A percentile compares a stretch with the other conserved stretches of the same genome.
Conservation (phyloP, 2,329 filamentous ascomycete species). For the Xylaria sp. region DNA sequence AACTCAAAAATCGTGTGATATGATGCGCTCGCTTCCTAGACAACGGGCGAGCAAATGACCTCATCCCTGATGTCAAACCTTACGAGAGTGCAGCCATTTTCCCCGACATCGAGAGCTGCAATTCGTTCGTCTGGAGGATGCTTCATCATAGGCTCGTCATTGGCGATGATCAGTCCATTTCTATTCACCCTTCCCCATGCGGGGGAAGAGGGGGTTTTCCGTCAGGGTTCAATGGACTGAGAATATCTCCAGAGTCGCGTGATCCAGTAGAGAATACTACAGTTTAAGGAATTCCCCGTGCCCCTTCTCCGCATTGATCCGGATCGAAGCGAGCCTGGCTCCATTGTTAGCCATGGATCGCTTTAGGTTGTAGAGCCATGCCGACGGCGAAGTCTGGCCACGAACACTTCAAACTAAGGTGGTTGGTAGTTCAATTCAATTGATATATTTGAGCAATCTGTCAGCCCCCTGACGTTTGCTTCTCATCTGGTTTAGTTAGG, state of each 20-base stretch:
- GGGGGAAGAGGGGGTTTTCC: constrained; percentile 31
- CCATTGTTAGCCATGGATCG: not conserved
- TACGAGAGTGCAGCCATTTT: constrained; percentile 10
- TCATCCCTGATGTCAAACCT: constrained; percentile 39
- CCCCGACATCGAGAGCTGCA: not conserved
- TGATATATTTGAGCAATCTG: too few species aligned
- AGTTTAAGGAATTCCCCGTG: not conserved
- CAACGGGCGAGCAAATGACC: constrained; percentile 30
- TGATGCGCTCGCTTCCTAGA: not conserved
- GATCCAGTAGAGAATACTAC: not conserved
- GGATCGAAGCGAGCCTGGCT: not conserved
- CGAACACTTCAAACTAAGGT: too few species aligned
- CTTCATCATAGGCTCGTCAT: constrained; percentile 41
- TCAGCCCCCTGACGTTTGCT: too few species aligned
- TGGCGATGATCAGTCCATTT: constrained; percentile 28
- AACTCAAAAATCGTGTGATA: not conserved
- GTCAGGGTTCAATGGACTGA: constrained; percentile 15
- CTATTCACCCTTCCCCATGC: constrained; percentile 17
- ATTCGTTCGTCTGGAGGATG: constrained; percentile 28
- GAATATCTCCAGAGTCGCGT: constrained; percentile 1
- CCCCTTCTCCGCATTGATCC: constrained; percentile 4
- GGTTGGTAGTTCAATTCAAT: too few species aligned
- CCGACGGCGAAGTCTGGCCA: not conserved
- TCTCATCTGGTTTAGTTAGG: too few species aligned
- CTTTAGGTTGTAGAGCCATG: not conserved